phyloP scores from a whole-genome alignment of 2,329 filamentous ascomycete species.

The Fusarium fujikuroi region DNA sequence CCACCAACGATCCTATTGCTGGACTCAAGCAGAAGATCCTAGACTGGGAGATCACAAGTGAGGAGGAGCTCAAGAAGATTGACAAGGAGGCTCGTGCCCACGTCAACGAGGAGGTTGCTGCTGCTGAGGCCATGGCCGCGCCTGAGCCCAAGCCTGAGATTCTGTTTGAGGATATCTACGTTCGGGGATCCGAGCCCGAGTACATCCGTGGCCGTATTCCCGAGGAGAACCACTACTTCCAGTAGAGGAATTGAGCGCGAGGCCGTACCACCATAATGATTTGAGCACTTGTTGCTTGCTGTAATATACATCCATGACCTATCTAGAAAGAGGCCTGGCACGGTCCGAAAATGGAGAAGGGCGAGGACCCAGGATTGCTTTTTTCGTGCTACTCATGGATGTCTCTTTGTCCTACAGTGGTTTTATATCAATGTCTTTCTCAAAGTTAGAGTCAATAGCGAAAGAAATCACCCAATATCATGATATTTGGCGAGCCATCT shows the following conservation, averaged over 20 bases:
- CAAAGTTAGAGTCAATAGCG: neutral
- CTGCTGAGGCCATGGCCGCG: conserved; percentile 85
- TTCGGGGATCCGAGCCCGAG: conserved; percentile 42
- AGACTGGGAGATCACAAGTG: conserved; percentile 90
- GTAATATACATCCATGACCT: conserved; percentile 49
- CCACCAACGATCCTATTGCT: conserved; percentile 97
- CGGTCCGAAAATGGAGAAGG: conserved; percentile 42
- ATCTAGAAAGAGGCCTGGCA: conserved; percentile 41
- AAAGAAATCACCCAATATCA: conserved; percentile 2
- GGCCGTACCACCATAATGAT: conserved; percentile 47
- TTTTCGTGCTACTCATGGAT: conserved; percentile 41
- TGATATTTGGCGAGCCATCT: conserved; percentile 19
- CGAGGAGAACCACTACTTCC: conserved; percentile 40
- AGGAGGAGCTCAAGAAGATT: conserved; percentile 95
- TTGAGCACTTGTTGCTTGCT: conserved; percentile 45
- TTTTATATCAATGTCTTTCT: conserved; percentile 3
- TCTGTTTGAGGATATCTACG: conserved; percentile 74
- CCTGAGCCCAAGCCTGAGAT: conserved; percentile 85
- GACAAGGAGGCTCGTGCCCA: conserved; percentile 91
- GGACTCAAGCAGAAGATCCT: conserved; percentile 98
- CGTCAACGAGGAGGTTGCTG: conserved; percentile 90
- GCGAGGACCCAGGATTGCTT: conserved; percentile 35
- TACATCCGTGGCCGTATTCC: conserved; percentile 44
- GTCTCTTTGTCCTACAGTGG: conserved; percentile 10
- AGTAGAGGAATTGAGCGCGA: conserved; percentile 31